A percentile compares a stretch with the other conserved stretches of the same genome.
phyloP scores from a whole-genome alignment of 2,329 filamentous ascomycete species.

The Aspergillus sojae region DNA sequence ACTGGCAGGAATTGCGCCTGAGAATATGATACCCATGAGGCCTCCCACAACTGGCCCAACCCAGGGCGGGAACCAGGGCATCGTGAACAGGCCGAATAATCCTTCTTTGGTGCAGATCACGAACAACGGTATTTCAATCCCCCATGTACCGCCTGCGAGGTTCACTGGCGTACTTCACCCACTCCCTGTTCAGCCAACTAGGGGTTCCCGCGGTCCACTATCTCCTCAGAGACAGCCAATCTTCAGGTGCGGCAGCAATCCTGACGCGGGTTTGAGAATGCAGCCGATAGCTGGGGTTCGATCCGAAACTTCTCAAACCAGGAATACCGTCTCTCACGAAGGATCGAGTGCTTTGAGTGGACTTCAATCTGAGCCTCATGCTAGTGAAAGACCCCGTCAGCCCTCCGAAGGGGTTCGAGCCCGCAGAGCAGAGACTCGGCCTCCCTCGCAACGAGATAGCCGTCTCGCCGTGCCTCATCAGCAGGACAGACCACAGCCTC shows the following conservation, averaged over 20 bases:
- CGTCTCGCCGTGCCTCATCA: neutral
- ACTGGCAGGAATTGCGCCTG: slow-evolving; percentile 28
- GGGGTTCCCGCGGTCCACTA: neutral
- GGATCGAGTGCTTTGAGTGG: neutral
- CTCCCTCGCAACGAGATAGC: neutral
- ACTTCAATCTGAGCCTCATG: neutral
- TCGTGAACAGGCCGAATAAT: slow-evolving; percentile 3
- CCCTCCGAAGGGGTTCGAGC: too few species aligned
- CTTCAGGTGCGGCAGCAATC: neutral
- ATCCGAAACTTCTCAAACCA: neutral
- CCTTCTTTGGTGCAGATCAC: slow-evolving; percentile 24
- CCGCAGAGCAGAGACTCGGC: neutral
- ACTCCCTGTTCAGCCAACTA: slow-evolving; percentile 6
- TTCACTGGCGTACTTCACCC: slow-evolving; percentile 22
- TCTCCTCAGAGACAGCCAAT: neutral
- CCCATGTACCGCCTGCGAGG: slow-evolving; percentile 24
- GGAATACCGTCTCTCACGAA: neutral
- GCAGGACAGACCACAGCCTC: neutral
- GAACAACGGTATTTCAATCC: slow-evolving; percentile 20
- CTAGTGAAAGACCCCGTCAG: neutral
- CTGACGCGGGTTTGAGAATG: neutral
- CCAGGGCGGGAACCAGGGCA: neutral
- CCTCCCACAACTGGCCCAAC: neutral
- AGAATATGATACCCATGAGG: slow-evolving; percentile 26
- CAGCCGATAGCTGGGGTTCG: neutral